Conservation (phyloP, 495 filamentous ascomycete genomes). For the Penicillium maclennaniae region DNA sequence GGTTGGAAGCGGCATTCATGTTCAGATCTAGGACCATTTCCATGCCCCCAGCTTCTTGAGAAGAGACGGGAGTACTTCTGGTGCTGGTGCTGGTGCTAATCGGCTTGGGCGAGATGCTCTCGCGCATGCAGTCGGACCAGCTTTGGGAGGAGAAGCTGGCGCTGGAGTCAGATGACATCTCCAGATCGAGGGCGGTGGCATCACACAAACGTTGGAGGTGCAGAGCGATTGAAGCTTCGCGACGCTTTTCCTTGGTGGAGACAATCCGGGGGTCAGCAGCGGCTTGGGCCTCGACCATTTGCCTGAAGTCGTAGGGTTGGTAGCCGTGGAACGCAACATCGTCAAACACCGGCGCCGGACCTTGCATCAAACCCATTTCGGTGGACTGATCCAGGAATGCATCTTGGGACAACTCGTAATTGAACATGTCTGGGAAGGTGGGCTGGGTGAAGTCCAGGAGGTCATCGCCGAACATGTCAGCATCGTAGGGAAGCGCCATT, state of each 20-base stretch:
- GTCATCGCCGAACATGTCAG: conserved; percentile 22
- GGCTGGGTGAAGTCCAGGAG: conserved; percentile 20
- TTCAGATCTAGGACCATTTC: conserved; percentile 48
- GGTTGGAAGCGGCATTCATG: conserved; percentile 42
- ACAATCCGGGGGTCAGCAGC: conserved; percentile 30
- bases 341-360: conserved; percentile 26
- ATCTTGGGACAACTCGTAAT: conserved; percentile 20
- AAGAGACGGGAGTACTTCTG: conserved; percentile 16
- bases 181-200: conserved; percentile 25
- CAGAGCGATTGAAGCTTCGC: conserved; percentile 41
- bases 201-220: conserved; percentile 40
- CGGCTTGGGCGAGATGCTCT: conserved; percentile 22
- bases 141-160: conserved; percentile 37
- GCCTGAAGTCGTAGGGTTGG: conserved; percentile 29
- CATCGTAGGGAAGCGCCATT: conserved; percentile 26
- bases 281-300: conserved; percentile 41
- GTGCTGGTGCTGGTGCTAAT: conserved; percentile 18
- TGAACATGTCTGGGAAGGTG: conserved; percentile 28
- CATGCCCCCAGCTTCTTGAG: conserved; percentile 24
- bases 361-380: conserved; percentile 21
- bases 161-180: conserved; percentile 32
- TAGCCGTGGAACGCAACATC: conserved; percentile 23
- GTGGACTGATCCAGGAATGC: conserved; percentile 19
- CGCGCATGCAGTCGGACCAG: conserved; percentile 34
- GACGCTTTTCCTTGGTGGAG: conserved; percentile 43